Evolutionary conservation across 2,329 filamentous ascomycete species (phyloP).

Genomic region (Trichoderma aggressivum): DNA sequence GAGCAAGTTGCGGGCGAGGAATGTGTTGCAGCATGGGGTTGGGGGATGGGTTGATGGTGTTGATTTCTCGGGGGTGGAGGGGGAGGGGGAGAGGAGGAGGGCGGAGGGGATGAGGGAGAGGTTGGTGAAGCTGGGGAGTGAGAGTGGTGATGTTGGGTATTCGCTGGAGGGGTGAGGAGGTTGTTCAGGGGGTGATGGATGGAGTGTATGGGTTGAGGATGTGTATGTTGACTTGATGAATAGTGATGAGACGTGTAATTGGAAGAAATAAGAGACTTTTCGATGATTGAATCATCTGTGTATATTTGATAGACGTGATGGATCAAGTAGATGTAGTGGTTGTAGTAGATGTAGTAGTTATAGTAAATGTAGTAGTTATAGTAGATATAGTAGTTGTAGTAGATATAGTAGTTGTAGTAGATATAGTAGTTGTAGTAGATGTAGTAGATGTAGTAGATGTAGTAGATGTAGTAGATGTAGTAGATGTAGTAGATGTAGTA

Average conservation of each 20-base stretch:
- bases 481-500: too few relatives aligned
- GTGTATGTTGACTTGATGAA: neutral
- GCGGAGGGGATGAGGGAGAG: conserved; percentile 63
- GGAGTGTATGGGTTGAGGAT: neutral
- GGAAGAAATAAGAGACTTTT: too few relatives aligned
- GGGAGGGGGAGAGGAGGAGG: conserved; percentile 41
- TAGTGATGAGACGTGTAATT: too few relatives aligned
- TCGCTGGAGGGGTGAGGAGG: conserved; percentile 51
- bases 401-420: too few relatives aligned
- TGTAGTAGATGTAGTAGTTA: too few relatives aligned
- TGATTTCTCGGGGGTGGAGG: conserved; percentile 48
- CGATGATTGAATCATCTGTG: too few relatives aligned
- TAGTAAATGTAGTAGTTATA: too few relatives aligned
- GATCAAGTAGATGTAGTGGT: neutral
- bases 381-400: too few relatives aligned
- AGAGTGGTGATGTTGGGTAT: conserved; percentile 61
- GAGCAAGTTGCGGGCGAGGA: conserved; percentile 58
- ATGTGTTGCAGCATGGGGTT: conserved; percentile 73
- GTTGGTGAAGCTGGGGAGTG: conserved; percentile 59
- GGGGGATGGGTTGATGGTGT: conserved; percentile 61
- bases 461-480: too few relatives aligned
- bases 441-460: too few relatives aligned
- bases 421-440: too few relatives aligned
- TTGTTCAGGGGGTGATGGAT: conserved; percentile 24
- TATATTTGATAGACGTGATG: neutral